phyloP scores from a whole-genome alignment of 345 rosid species.

The Fremontodendron californicum region DNA sequence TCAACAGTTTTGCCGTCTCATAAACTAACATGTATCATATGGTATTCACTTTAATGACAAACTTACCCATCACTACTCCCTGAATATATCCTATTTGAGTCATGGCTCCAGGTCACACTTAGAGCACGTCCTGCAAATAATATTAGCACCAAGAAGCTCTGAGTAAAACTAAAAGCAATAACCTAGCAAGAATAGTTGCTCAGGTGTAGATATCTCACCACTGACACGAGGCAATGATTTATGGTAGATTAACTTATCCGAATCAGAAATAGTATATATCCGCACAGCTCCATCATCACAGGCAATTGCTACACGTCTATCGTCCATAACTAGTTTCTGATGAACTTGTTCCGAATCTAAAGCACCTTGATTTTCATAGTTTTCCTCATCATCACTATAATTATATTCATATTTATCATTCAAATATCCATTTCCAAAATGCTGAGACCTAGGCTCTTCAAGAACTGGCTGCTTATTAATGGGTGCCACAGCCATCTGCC shows the following conservation, averaged over 20 bases:
- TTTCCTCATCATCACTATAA: constrained; percentile 36
- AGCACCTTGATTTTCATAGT: constrained; percentile 55
- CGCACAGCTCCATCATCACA: constrained; percentile 90
- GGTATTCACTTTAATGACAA: constrained; percentile 1
- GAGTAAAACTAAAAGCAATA: constrained; percentile 16
- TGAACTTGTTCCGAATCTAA: constrained; percentile 44
- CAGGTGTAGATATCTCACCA: constrained; percentile 65
- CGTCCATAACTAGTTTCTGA: constrained; percentile 27
- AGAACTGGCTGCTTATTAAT: constrained; percentile 7
- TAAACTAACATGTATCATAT: neutral
- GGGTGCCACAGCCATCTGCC: constrained; percentile 89
- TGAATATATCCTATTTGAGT: constrained; percentile 58
- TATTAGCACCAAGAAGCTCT: constrained; percentile 10
- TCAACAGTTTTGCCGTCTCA: neutral
- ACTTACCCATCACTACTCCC: constrained; percentile 96
- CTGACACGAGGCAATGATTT: constrained; percentile 88
- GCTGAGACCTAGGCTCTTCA: constrained; percentile 28
- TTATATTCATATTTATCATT: constrained; percentile 33
- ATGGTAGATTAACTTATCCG: constrained; percentile 50
- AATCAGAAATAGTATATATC: constrained; percentile 49
- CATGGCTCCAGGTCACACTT: constrained; percentile 38
- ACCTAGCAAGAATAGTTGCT: constrained; percentile 1
- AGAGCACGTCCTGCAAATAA: constrained; percentile 53
- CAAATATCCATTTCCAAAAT: constrained; percentile 48
- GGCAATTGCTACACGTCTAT: constrained; percentile 58